Evolutionary conservation across 208 protist genomes (phyloP).

Genomic region (Endotrypanum monterogeii): DNA sequence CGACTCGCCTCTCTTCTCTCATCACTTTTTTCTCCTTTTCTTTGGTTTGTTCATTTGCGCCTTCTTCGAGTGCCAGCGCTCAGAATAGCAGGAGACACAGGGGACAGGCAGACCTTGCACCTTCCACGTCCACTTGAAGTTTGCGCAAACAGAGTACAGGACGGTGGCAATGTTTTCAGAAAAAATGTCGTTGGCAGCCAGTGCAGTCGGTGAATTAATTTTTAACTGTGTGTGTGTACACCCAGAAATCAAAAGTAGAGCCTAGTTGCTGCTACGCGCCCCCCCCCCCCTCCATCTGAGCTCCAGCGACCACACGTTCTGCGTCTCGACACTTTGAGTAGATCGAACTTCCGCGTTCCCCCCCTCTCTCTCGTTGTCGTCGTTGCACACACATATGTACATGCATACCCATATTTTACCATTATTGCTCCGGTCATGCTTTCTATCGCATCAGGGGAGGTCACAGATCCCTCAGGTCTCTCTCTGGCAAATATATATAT

Average conservation of each 20-base stretch:
- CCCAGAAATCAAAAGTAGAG: no score
- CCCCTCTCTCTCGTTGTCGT: constrained; percentile 4
- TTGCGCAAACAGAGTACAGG: no score
- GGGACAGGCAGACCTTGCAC: no score
- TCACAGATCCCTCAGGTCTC: neutral
- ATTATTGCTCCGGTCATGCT: neutral
- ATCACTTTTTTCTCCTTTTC: neutral
- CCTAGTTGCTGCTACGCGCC: no score
- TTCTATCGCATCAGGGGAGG: neutral
- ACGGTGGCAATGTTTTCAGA: no score
- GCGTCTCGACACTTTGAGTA: no score
- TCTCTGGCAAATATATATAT: no score
- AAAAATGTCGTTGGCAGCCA: no score
- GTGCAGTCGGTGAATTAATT: no score
- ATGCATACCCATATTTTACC: neutral
- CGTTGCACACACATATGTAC: neutral
- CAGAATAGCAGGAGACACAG: neutral
- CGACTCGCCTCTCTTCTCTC: neutral
- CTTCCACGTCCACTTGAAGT: no score
- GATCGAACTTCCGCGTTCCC: neutral
- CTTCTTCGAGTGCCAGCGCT: neutral
- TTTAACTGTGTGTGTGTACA: no score
- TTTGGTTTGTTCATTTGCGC: neutral
- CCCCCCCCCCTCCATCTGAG: no score
- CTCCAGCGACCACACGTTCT: neutral